Evolutionary conservation across 495 filamentous ascomycete species (phyloP), one percentile per base, ranked within the genome.

Genomic region (Penicillium angulare): DNA sequence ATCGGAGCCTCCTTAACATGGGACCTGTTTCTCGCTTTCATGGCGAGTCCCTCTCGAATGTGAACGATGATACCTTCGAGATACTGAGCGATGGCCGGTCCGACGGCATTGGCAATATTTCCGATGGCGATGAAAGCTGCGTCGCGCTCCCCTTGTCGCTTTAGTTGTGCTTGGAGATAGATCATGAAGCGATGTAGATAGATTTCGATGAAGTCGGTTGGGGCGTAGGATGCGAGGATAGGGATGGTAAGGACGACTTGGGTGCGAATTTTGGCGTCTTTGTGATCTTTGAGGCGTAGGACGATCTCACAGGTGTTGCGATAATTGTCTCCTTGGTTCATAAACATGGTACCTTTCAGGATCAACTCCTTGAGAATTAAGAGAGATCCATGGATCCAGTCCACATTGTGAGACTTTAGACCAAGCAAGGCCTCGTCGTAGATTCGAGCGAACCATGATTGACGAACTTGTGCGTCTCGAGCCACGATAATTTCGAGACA

Each of bases 161-260:
- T 96, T n/a, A 99, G 81, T 72, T 97, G 92, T 24, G 83, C 83
- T 59, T 95, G 91, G 7, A 99, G 81, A 59, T 96, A 92, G 8
- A 95, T 79, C 95, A 99, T 99, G 74, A 95, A 97, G 60, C 89
- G 86, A 68, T 96, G 91, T 5, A 99, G 79, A 60, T 95, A 95
- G 9, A 76, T 80, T 41, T 79, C 77, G 26, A 83, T 83, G 63
- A 99, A 99, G 26, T 95, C 88, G 44, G 82, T 76, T 0, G 93
- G 93, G 5, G 90, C 85, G 57, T 99, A 99, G 51, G 82, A 88
- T 33, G 93, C 93, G n/a, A 99, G 76, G 45, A 90, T 86, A 2
- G 93, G 95, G 42, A 97, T 95, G 38, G 96, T 82, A 38, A 86
- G 74, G 38, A 97, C 87, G 18, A 97, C 87, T 35, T 95, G 89